Percentiles rank a stretch among this genome's conserved stretches.
These are phyloP conservation scores for Microsporum canis DNA, from an alignment of 2,329 filamentous ascomycete genomes.

Conservation along the genomic window DNA sequence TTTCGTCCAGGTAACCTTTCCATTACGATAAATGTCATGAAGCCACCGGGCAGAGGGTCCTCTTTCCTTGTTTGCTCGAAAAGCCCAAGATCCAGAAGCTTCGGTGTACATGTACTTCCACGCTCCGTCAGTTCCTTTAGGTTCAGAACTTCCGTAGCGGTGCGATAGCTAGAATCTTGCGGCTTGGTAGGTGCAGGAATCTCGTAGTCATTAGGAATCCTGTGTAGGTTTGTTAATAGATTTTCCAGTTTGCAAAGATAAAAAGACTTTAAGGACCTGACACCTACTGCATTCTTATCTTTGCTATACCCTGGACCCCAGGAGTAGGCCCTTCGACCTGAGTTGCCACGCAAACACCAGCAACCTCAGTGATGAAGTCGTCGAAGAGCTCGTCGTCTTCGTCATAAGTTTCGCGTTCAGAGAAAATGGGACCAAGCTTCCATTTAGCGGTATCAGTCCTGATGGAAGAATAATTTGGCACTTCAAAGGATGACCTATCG, in stretches of 20 bases:
- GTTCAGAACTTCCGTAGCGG: background rate
- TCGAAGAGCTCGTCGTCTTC: constrained; percentile 3
- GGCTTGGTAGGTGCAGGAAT: background rate
- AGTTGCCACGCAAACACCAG: constrained; percentile 10
- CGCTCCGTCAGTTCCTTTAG: background rate
- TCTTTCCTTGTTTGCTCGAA: constrained; percentile 5
- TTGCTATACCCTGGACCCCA: constrained; percentile 11
- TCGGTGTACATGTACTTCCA: background rate
- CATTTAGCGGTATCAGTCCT: background rate
- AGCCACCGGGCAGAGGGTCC: constrained; percentile 9
- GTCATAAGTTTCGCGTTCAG: constrained; percentile 6
- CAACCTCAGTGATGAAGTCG: constrained; percentile 7
- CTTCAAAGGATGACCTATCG: background rate
- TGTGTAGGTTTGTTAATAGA: background rate
- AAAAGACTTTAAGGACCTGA: background rate
- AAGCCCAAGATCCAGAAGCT: background rate
- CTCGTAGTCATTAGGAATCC: constrained; percentile 2
- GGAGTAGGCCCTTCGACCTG: constrained; percentile 11
- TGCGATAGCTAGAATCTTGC: background rate
- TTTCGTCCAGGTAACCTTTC: constrained; percentile 13
- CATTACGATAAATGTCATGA: constrained; percentile 9
- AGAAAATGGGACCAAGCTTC: constrained; percentile 11
- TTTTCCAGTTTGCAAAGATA: background rate
- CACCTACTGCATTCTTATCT: constrained; percentile 13
- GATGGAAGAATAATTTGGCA: background rate